Base-by-base conservation (phyloP, 2,329 filamentous ascomycete species). In the Leptographium procerum region DNA sequence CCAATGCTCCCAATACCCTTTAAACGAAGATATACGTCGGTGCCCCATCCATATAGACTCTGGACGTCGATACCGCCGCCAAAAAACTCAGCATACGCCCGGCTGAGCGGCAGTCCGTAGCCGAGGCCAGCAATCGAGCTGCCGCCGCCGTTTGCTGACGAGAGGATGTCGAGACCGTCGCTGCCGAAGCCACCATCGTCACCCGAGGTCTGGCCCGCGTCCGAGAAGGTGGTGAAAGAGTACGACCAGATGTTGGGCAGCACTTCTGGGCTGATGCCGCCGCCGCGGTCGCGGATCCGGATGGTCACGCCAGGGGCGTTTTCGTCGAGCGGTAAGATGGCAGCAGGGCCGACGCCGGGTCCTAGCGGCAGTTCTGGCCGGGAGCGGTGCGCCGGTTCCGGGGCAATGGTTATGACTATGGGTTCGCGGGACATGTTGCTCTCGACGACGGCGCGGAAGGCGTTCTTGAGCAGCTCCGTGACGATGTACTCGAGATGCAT, bases 401-500 rank as follows among this genome's bases (percentile, higher is more conserved):
- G 88, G 0, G 92, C 92, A 61, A 99, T 94, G 16, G 94, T 99
- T 61, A 97, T 86, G 64, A 96, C 89, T 47, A 99, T 80, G 1
- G 92, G 89, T 63, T 95, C 88, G 48, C 82, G 79, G 64, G 88
- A 86, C 66, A 83, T 85, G n/a, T 85, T 84, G 59, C 82, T 86
- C 72, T 99, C 94, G 11, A 97, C 85, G 0, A 90, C 95, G 4
- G 94, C 92, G 50, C 94, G 84, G 75, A 97, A 99, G 1, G 91
- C 89, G 68, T 99, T 99, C 72, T 99, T 99, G 60, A 99, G 80
- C 1, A 99, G 80, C 72, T 99, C 94, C 0, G 92, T 99, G 63
- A 96, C 83, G 63, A 99, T 96, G 71, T 99, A 99, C 72, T 97
- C 92, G 28, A 99, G 81, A 71, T 99, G 94, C 70, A 95, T 94